A percentile compares a stretch with the other conserved stretches of the same genome.
These are phyloP conservation scores for Aureobasidium melanogenum DNA, from an alignment of 2,329 filamentous ascomycete species.

Conservation along the genomic window DNA sequence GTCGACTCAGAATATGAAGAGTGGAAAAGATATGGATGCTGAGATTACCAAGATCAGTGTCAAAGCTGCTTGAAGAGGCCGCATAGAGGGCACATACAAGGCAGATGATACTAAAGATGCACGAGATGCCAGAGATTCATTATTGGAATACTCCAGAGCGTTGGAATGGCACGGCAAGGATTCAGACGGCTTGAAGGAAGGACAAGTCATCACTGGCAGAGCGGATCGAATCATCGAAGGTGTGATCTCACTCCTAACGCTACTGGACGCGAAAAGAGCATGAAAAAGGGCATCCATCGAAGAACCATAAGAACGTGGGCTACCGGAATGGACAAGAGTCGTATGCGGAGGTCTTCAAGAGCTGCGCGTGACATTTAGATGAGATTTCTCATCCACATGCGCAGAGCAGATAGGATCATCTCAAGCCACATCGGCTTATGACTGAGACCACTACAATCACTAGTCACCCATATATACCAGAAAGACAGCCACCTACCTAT, in stretches of 20 bases:
- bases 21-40: slow-evolving; percentile 26
- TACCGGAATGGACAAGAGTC: too few species aligned
- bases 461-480: neutral
- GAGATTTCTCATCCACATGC: too few species aligned
- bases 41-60: slow-evolving; percentile 11
- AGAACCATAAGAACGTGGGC: neutral
- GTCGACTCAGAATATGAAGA: slow-evolving; percentile 48
- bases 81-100: neutral
- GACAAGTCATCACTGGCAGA: too few species aligned
- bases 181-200: neutral
- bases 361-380: neutral
- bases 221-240: too few species aligned
- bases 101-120: neutral
- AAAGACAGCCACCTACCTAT: neutral
- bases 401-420: neutral
- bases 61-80: slow-evolving; percentile 8
- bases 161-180: neutral
- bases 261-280: neutral
- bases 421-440: neutral
- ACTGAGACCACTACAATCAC: neutral
- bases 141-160: too few species aligned
- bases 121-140: neutral
- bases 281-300: neutral
- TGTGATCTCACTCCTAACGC: too few species aligned
- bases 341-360: neutral